phyloP scores from a whole-genome alignment of 2,329 filamentous ascomycete genomes.

The Fragosphaeria purpurea region DNA sequence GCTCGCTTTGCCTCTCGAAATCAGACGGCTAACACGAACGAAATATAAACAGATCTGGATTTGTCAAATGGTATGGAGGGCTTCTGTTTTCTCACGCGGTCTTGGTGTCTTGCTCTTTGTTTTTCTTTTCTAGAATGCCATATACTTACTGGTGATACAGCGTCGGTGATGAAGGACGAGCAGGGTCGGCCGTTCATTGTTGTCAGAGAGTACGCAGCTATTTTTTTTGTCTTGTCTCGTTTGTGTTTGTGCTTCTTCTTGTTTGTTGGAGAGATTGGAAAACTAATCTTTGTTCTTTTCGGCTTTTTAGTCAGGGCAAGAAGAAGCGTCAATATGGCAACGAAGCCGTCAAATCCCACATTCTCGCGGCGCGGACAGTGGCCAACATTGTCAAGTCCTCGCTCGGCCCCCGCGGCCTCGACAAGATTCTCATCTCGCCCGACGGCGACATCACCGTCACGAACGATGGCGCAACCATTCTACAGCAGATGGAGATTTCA shows the following conservation, averaged over 20 bases:
- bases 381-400: constrained; percentile 97
- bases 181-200: constrained; percentile 95
- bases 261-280: no score
- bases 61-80: constrained; percentile 62
- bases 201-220: constrained; percentile 73
- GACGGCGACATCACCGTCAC: constrained; percentile 99
- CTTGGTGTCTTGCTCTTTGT: background rate
- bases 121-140: no score
- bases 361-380: constrained; percentile 90
- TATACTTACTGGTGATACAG: constrained; percentile 25
- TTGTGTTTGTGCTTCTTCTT: background rate
- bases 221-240: background rate
- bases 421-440: constrained; percentile 98
- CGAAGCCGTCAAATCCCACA: constrained; percentile 97
- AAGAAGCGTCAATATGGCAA: constrained; percentile 96
- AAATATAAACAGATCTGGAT: constrained; percentile 55
- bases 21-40: constrained; percentile 14
- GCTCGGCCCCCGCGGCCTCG: constrained; percentile 85
- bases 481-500: constrained; percentile 97
- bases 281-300: background rate
- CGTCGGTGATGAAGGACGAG: constrained; percentile 86
- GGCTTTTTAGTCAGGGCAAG: constrained; percentile 66
- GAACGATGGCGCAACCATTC: constrained; percentile 95
- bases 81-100: constrained; percentile 5
- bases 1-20: constrained; percentile 1